Evolutionary conservation across 768 basidiomycete species (phyloP).

Genomic region (Lactarius indigo): DNA sequence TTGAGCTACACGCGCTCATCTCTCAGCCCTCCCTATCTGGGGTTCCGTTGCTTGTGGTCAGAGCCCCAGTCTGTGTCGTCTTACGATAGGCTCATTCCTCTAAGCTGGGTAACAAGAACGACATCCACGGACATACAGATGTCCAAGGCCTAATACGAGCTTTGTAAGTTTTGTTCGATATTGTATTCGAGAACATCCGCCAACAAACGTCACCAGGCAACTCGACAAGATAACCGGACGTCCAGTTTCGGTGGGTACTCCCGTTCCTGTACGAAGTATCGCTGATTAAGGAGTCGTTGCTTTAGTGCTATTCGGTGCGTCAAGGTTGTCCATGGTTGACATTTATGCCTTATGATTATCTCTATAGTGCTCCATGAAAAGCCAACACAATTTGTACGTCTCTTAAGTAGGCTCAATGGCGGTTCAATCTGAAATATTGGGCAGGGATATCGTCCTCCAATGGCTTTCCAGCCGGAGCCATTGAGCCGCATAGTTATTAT

Average conservation of each 20-base stretch:
- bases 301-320: slow-evolving; percentile 73
- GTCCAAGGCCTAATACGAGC: slow-evolving; percentile 82
- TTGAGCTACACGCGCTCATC: slow-evolving; percentile 80
- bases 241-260: slow-evolving; percentile 73
- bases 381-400: slow-evolving; percentile 84
- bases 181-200: not conserved
- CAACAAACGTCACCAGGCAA: slow-evolving; percentile 43
- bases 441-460: slow-evolving; percentile 79
- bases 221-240: slow-evolving; percentile 76
- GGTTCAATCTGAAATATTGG: slow-evolving; percentile 15
- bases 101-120: slow-evolving; percentile 92
- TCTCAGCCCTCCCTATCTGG: slow-evolving; percentile 59
- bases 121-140: slow-evolving; percentile 67
- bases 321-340: not conserved
- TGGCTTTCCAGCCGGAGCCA: slow-evolving; percentile 81
- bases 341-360: not conserved
- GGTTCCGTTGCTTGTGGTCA: slow-evolving; percentile 79
- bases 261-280: not conserved
- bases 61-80: slow-evolving; percentile 30
- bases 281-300: slow-evolving; percentile 9
- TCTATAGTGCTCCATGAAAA: slow-evolving; percentile 90
- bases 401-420: no score
- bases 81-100: not conserved
- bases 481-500: slow-evolving; percentile 32
- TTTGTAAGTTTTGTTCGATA: slow-evolving; percentile 47